These are phyloP conservation scores for Paramecium sonneborni DNA, from an alignment of 73 alveolate species.

Conservation along the genomic window DNA sequence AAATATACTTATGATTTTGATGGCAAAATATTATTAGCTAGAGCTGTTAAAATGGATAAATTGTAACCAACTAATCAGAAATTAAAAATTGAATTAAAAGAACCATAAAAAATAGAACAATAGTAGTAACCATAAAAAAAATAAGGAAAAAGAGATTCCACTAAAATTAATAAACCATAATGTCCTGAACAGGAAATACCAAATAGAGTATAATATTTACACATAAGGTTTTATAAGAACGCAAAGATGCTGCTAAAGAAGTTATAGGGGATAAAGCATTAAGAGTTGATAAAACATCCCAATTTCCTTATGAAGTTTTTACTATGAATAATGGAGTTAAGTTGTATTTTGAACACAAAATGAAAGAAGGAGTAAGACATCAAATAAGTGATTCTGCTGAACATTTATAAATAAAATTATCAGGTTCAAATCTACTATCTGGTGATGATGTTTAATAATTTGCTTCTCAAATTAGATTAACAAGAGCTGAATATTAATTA, in stretches of 20 bases:
- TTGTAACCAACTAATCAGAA: constrained; percentile 34
- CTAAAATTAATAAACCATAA: neutral
- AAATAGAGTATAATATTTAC: constrained; percentile 9
- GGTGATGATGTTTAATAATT: constrained; percentile 24
- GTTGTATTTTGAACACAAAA: neutral
- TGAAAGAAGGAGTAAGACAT: constrained; percentile 41
- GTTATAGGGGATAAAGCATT: constrained; percentile 52
- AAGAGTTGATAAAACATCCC: constrained; percentile 17
- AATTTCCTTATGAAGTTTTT: constrained; percentile 44
- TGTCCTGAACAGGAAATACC: constrained; percentile 14
- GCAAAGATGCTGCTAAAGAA: constrained; percentile 42
- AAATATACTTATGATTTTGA: constrained; percentile 53
- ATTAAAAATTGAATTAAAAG: constrained; percentile 7
- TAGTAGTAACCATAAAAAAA: neutral
- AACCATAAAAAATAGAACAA: neutral
- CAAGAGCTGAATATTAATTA: constrained; percentile 46
- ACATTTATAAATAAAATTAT: constrained; percentile 26
- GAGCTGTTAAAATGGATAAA: constrained; percentile 27
- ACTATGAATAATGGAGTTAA: constrained; percentile 50
- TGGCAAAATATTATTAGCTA: constrained; percentile 32
- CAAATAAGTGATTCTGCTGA: constrained; percentile 48
- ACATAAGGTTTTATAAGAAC: constrained; percentile 35
- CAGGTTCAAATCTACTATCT: constrained; percentile 32
- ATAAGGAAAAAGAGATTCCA: neutral
- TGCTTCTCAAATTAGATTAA: neutral